These are phyloP conservation scores for Eucalyptus grandis DNA, from an alignment of 345 rosid genomes.

Conservation along the genomic window DNA sequence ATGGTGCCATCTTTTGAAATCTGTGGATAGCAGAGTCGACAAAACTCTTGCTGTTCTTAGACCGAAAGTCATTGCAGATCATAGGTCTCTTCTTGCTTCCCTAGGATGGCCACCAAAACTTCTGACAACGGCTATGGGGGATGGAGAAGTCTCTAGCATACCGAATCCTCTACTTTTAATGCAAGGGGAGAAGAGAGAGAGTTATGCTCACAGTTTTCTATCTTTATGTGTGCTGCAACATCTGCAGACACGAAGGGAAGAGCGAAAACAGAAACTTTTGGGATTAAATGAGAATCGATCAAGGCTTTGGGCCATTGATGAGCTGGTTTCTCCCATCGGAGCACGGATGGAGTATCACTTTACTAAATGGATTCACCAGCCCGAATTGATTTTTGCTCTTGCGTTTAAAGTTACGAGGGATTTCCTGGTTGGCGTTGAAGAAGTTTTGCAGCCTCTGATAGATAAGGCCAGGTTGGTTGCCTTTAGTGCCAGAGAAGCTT, in stretches of 20 bases:
- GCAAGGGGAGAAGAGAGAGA: conserved; percentile 37
- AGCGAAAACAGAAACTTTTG: conserved; percentile 15
- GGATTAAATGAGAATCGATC: not conserved
- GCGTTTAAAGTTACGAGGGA: conserved; percentile 48
- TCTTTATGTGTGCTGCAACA: conserved; percentile 65
- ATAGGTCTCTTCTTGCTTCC: conserved; percentile 62
- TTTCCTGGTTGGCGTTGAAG: conserved; percentile 55
- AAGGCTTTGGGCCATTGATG: conserved; percentile 63
- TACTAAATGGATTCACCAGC: conserved; percentile 54
- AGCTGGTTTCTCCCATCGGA: conserved; percentile 58
- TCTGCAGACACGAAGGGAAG: conserved; percentile 38
- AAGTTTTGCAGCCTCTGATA: conserved; percentile 70
- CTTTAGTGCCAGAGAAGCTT: conserved; percentile 71
- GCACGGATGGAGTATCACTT: conserved; percentile 74
- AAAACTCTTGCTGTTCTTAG: conserved; percentile 44
- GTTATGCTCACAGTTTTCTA: conserved; percentile 48
- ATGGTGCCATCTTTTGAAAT: conserved; percentile 47
- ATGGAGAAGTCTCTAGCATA: conserved; percentile 15
- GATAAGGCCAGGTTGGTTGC: conserved; percentile 51
- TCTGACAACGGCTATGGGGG: conserved; percentile 15
- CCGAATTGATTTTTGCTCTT: conserved; percentile 66
- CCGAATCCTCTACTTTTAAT: conserved; percentile 54
- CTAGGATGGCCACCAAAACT: conserved; percentile 86
- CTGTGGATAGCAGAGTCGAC: conserved; percentile 63
- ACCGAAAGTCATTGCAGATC: conserved; percentile 55